Evolutionary conservation across 2,329 filamentous ascomycete genomes (phyloP).

Genomic region (Truncatella angustata): DNA sequence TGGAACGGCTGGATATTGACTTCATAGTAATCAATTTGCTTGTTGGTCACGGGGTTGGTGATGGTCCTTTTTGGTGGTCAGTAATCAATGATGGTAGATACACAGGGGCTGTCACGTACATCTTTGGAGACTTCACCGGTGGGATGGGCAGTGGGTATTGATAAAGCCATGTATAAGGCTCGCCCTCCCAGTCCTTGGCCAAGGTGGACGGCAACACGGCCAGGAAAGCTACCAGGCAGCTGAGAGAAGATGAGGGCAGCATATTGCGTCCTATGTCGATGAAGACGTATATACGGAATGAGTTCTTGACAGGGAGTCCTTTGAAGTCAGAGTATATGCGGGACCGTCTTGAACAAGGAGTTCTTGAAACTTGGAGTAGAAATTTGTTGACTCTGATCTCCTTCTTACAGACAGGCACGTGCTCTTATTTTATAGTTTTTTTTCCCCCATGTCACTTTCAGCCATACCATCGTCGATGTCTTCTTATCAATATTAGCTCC

Average conservation of each 20-base stretch:
- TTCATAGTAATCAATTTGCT: conserved; percentile 35
- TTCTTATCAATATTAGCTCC: no score
- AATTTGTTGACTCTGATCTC: no score
- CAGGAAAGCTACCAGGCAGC: background rate
- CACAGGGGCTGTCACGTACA: conserved; percentile 27
- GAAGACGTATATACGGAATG: no score
- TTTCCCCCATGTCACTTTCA: no score
- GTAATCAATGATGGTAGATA: background rate
- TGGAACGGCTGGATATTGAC: conserved; percentile 30
- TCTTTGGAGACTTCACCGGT: conserved; percentile 38
- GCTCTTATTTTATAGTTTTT: no score
- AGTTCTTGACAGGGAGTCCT: no score
- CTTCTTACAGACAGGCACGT: no score
- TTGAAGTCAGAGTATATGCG: no score
- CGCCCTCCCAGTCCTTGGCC: conserved; percentile 23
- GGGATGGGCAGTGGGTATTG: conserved; percentile 42
- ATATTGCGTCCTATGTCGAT: no score
- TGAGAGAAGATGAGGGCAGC: background rate
- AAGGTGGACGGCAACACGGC: background rate
- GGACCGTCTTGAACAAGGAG: no score
- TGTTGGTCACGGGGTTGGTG: conserved; percentile 33
- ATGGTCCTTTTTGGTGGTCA: conserved; percentile 22
- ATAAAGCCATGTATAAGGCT: conserved; percentile 36
- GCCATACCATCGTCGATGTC: no score
- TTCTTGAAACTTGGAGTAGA: no score